These are phyloP conservation scores for Kuraishia molischiana DNA, from an alignment of 805 yeast genomes.

Conservation along the genomic window DNA sequence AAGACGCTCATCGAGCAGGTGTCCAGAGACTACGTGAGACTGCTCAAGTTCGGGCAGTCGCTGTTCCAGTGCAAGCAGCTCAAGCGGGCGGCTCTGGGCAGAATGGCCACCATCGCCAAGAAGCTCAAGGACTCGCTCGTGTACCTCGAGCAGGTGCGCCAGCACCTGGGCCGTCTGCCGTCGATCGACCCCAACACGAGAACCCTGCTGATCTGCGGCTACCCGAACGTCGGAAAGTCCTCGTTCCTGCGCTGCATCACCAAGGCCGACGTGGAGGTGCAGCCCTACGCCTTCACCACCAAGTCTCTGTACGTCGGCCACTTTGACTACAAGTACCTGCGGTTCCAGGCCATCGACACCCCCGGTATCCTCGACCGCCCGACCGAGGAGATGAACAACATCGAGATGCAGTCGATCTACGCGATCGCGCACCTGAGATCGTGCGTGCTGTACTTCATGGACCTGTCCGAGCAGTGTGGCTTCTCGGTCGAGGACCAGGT, in stretches of 20 bases:
- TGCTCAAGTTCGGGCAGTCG: conserved; percentile 95
- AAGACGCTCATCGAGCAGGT: conserved; percentile 93
- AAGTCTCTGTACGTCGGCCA: conserved; percentile 97
- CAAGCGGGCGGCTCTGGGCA: conserved; percentile 97
- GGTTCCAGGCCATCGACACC: conserved; percentile 98
- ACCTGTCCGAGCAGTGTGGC: conserved; percentile 98
- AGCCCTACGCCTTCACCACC: conserved; percentile 98
- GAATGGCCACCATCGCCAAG: conserved; percentile 98
- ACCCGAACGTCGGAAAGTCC: conserved; percentile 98
- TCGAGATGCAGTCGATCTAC: conserved; percentile 98
- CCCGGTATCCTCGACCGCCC: conserved; percentile 99
- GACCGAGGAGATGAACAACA: conserved; percentile 98
- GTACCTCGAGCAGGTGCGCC: conserved; percentile 97
- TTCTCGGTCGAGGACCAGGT: conserved; percentile 96
- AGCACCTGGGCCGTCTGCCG: conserved; percentile 97
- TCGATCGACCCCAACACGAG: conserved; percentile 98
- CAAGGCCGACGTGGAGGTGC: conserved; percentile 97
- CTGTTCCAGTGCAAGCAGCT: conserved; percentile 97
- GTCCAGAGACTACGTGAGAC: conserved; percentile 87
- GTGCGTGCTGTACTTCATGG: conserved; percentile 96
- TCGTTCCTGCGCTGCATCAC: conserved; percentile 89
- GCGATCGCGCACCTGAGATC: conserved; percentile 98
- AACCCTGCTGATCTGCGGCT: conserved; percentile 94
- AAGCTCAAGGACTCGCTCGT: conserved; percentile 89
- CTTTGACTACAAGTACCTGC: conserved; percentile 92